Evolutionary conservation across 129 eudicot species (phyloP).

Genomic region (Solidago caesia): DNA sequence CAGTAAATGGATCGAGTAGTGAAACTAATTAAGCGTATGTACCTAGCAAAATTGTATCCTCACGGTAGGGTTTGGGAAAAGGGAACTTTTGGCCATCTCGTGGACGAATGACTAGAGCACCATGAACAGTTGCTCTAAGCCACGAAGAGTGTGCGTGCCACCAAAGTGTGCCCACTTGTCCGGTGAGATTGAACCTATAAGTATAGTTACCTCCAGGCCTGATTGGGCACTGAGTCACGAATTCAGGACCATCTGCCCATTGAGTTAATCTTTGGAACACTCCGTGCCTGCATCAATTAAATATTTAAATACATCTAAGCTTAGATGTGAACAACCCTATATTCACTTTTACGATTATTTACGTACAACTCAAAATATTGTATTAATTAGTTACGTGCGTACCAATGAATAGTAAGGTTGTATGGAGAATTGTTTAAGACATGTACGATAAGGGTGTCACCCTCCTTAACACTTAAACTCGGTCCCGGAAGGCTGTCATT

Average conservation of each 20-base stretch:
- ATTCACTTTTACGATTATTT: too few relatives aligned
- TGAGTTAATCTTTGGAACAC: constrained; percentile 48
- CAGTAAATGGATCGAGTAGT: too few relatives aligned
- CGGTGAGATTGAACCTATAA: constrained; percentile 47
- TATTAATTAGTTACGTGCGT: not conserved
- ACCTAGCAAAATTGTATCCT: constrained; percentile 43
- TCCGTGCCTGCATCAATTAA: constrained; percentile 54
- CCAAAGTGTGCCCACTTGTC: constrained; percentile 79
- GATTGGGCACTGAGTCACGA: constrained; percentile 62
- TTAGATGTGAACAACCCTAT: not conserved
- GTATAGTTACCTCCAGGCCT: constrained; percentile 60
- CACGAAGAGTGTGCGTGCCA: constrained; percentile 70
- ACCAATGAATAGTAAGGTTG: constrained; percentile 75
- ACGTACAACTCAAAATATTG: too few relatives aligned
- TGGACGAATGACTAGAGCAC: constrained; percentile 62
- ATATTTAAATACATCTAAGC: not conserved
- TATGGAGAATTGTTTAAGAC: constrained; percentile 58
- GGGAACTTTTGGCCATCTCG: constrained; percentile 50
- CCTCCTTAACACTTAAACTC: constrained; percentile 48
- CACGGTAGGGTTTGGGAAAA: constrained; percentile 52
- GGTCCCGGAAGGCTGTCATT: constrained; percentile 74
- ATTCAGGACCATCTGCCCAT: constrained; percentile 78
- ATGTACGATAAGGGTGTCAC: constrained; percentile 60
- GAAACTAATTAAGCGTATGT: too few relatives aligned
- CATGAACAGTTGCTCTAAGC: constrained; percentile 75